Evolutionary conservation across 805 yeast species (phyloP).

Genomic region (Scheffersomyces coipomensis): DNA sequence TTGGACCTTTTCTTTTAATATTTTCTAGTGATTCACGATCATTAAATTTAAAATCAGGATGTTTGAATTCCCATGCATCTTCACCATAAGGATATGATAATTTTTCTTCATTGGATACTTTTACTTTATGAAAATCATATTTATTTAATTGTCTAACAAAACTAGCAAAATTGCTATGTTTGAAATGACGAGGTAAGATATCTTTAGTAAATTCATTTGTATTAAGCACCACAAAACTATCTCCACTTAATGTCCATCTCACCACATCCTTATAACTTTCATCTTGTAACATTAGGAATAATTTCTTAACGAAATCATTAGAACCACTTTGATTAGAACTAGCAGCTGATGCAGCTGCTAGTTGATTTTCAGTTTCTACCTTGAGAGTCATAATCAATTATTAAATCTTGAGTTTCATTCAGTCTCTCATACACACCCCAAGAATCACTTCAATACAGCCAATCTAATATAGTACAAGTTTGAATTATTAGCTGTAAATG

Average conservation of each 20-base stretch:
- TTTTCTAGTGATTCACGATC: constrained; percentile 79
- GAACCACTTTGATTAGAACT: constrained; percentile 47
- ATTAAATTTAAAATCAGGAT: constrained; percentile 79
- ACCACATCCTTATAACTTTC: constrained; percentile 74
- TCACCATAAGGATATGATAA: constrained; percentile 58
- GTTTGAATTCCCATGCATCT: constrained; percentile 92
- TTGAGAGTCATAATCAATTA: not conserved
- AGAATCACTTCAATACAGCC: no score
- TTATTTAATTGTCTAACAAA: constrained; percentile 95
- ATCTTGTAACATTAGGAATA: constrained; percentile 82
- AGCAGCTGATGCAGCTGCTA: constrained; percentile 11
- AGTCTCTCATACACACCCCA: no score
- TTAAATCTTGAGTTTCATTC: no score
- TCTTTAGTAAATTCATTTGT: constrained; percentile 87
- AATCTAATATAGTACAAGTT: no score
- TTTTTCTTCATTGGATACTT: constrained; percentile 64
- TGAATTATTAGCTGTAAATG: no score
- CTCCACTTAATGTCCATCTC: constrained; percentile 84
- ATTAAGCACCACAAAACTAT: constrained; percentile 83
- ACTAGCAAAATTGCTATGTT: constrained; percentile 92
- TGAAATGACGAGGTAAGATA: constrained; percentile 88
- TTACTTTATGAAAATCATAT: constrained; percentile 96
- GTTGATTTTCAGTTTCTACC: not conserved
- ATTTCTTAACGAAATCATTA: constrained; percentile 77
- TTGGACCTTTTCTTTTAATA: constrained; percentile 80